Conservation (phyloP, 2,329 filamentous ascomycete genomes). For the Passalora sequoiae region DNA sequence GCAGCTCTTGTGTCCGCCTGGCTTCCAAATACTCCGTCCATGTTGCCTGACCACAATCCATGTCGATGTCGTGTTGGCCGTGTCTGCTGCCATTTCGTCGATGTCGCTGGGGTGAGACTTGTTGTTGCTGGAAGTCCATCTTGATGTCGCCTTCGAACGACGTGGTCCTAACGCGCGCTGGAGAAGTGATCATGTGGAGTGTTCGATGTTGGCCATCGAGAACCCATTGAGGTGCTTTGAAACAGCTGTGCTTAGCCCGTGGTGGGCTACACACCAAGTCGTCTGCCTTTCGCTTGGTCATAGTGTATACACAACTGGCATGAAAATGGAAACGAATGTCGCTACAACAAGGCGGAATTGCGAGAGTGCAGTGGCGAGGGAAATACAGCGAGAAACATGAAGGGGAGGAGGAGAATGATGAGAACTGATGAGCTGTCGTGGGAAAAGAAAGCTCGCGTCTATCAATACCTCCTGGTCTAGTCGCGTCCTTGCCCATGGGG, state of each 20-base stretch:
- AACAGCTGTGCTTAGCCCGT: constrained; percentile 3
- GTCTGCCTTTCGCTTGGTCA: constrained; percentile 6
- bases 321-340: too few species aligned
- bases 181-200: neutral
- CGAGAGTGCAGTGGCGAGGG: too few species aligned
- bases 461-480: too few species aligned
- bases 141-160: constrained; percentile 3
- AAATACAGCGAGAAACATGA: too few species aligned
- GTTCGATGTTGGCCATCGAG: neutral
- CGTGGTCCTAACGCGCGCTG: neutral
- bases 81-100: constrained; percentile 1
- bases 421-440: too few species aligned
- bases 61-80: neutral
- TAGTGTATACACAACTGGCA: neutral
- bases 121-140: constrained; percentile 5
- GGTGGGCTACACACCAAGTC: constrained; percentile 1
- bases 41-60: neutral
- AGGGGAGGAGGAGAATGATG: too few species aligned
- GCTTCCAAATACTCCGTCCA: constrained; percentile 1
- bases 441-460: too few species aligned
- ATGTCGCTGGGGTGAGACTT: neutral
- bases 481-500: too few species aligned
- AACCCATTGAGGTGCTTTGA: constrained; percentile 1
- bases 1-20: neutral
- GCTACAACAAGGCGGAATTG: too few species aligned